Percentiles rank a stretch among this genome's conserved stretches.
phyloP scores from a whole-genome alignment of 306 rosid species.

The Coriaria nepalensis region DNA sequence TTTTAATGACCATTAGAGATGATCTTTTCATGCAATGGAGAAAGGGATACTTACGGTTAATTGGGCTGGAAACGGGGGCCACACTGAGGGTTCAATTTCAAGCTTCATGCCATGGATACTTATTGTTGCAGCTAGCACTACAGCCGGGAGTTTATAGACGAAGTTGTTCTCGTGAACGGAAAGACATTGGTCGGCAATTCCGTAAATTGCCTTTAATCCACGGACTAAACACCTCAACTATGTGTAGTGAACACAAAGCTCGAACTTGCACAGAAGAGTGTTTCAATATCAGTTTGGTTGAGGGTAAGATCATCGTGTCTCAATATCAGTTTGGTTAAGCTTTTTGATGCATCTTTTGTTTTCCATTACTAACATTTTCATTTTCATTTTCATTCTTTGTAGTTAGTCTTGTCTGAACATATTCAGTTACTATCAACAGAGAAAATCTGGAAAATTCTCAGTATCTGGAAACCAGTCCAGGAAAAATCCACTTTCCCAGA shows the following conservation, averaged over 20 bases:
- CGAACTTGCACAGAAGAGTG: neutral
- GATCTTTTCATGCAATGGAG: conserved; percentile 34
- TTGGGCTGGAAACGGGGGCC: conserved; percentile 31
- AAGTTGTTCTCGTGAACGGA: conserved; percentile 29
- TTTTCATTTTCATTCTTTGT: no score
- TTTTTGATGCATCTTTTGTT: neutral
- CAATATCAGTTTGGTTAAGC: conserved; percentile 2
- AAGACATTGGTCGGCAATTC: conserved; percentile 6
- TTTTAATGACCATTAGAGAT: fast-evolving
- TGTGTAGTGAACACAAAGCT: neutral
- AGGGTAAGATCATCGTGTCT: conserved; percentile 28
- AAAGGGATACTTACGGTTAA: conserved; percentile 29
- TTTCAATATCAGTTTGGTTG: conserved; percentile 1
- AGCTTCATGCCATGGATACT: conserved; percentile 38
- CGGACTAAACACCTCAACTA: conserved; percentile 1
- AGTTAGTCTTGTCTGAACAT: no score
- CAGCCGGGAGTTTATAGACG: conserved; percentile 12
- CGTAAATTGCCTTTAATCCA: conserved; percentile 5
- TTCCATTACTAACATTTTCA: conserved; percentile 8
- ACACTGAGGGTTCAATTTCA: neutral
- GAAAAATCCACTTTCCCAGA: no score
- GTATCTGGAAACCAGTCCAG: no score
- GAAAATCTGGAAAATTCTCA: no score
- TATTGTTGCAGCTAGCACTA: conserved; percentile 31
- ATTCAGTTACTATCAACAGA: neutral